Evolutionary conservation across 2,329 filamentous ascomycete species (phyloP), one percentile per base, ranked within the genome.

Genomic region (Diatrype stigma): DNA sequence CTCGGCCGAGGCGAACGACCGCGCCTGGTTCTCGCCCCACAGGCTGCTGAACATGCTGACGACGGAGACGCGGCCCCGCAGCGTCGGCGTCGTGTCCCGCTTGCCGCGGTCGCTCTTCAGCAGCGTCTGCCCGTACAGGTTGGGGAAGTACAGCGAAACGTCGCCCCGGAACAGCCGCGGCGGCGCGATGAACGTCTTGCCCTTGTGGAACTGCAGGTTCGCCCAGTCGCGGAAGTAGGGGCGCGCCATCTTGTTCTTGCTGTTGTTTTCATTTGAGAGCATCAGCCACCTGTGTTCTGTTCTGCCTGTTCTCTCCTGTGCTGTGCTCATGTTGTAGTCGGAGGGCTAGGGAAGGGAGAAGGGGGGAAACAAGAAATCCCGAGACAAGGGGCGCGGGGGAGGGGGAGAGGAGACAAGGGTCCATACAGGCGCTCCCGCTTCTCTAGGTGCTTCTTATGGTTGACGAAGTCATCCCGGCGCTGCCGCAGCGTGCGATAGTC

Each of bases 141-240:
- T 99, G 44, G 94, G 94, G 73, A 99, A 96, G 76, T 88, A 97
- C 56, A 96, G 81, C 5, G 93, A 87, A 47, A 85, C 80, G 37
- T 95, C 89, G 57, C 80, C 80, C 63, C 85, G 87, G 78, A 97
- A 97, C 46, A 93, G 79, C n/a, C 87, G 79, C 3, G 88, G 83
- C 35, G 93, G 93, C 19, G 90, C 85, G 47, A 93, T 75, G 73
- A 96, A 99, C 22, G 90, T 90, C 72, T 99, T 99, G 63, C 94
- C 94, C 62, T 91, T 84, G 72, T 94, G 86, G 58, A 86, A 80
- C 48, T 79, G 78, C 70, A 96, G 81, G 71, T 95, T 94, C 53
- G 82, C 83, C 88, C 91, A 96, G 77, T 99, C 93, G 68, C 91
- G 88, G 74, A 96, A 99, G 72, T 99, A 99, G 2, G 93, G 92